phyloP scores from a whole-genome alignment of 192 early-diverging fungal genomes.

The Cetraspora pellucida region DNA sequence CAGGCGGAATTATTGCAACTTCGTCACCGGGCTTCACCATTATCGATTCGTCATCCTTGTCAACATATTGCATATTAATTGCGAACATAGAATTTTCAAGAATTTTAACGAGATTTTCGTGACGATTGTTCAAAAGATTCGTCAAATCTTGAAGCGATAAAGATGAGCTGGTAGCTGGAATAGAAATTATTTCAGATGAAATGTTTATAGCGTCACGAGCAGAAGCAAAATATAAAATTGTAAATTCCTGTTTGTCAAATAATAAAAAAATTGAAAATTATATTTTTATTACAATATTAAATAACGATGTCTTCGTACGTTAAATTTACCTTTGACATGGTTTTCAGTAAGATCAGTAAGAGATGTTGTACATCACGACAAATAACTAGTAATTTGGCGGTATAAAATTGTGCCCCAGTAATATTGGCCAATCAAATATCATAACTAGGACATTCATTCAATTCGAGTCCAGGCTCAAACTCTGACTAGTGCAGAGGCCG shows the following conservation, averaged over 20 bases:
- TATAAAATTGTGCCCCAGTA: too few relatives aligned
- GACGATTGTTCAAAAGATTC: constrained; percentile 26
- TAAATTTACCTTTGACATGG: too few relatives aligned
- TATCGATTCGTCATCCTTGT: constrained; percentile 43
- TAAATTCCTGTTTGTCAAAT: constrained; percentile 36
- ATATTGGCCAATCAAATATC: too few relatives aligned
- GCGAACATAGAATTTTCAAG: constrained; percentile 57
- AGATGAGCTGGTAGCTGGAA: constrained; percentile 34
- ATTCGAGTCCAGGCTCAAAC: too few relatives aligned
- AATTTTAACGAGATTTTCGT: constrained; percentile 42
- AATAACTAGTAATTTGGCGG: too few relatives aligned
- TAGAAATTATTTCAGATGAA: constrained; percentile 46
- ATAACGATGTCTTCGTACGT: too few relatives aligned
- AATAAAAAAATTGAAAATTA: too few relatives aligned
- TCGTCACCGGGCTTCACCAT: constrained; percentile 59
- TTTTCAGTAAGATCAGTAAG: too few relatives aligned
- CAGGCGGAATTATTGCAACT: constrained; percentile 67
- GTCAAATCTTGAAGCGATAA: constrained; percentile 29
- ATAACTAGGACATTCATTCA: too few relatives aligned
- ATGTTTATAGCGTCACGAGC: constrained; percentile 53
- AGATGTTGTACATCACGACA: too few relatives aligned
- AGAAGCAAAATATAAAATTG: constrained; percentile 63
- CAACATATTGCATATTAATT: constrained; percentile 67
- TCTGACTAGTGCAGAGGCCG: too few relatives aligned
- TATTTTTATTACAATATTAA: too few relatives aligned